Evolutionary conservation across 75 land plant genomes (phyloP), one percentile per base, ranked within the genome.

Genomic region (Ceratopteris richardii): DNA sequence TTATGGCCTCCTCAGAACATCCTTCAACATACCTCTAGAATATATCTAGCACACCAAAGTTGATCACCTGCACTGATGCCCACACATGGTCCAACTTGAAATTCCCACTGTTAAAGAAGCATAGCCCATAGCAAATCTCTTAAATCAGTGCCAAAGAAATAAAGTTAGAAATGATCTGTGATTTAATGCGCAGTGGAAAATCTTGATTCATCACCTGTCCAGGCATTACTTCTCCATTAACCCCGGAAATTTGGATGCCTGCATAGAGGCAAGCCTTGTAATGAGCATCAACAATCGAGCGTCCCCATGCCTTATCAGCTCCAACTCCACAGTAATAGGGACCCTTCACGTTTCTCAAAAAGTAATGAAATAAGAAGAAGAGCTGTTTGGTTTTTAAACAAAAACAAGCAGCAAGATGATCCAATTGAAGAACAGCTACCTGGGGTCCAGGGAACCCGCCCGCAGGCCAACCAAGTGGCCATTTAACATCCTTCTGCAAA

Each of bases 191-290:
- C 77, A 64, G 48, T 56, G 71, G 54, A n/a, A n/a, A n/a, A n/a
- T n/a, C n/a, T n/a, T n/a, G 42, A 9, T 10, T 40, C 42, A 37
- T 4, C 30, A 86, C 90, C 90, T 94, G 98, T 36, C 98, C 98
- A 44, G 98, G 98, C 98, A 93, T 93, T 29, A 93, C 98, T 51
- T 93, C 98, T 19, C 98, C 98, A 75, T 93, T 93, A 65, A 86
- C 90, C 10, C 98, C 98, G 51, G 96, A 86, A 30, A 93, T 77
- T 58, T 93, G 77, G 48, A 93, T 89, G 25, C 98, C 98, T 28
- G 98, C 81, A 75, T 93, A 93, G 44, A 93, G 64, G 66, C 98
- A 93, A 16, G 98, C 98, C 70, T 93, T 93, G 77, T 93, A 93
- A 56, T 93, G 98, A 23, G 98, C 96, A 75, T 93, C 86, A 30